A percentile compares a stretch with the other conserved stretches of the same genome.
phyloP scores from a whole-genome alignment of 495 filamentous ascomycete species.

The Lindgomyces ingoldianus region DNA sequence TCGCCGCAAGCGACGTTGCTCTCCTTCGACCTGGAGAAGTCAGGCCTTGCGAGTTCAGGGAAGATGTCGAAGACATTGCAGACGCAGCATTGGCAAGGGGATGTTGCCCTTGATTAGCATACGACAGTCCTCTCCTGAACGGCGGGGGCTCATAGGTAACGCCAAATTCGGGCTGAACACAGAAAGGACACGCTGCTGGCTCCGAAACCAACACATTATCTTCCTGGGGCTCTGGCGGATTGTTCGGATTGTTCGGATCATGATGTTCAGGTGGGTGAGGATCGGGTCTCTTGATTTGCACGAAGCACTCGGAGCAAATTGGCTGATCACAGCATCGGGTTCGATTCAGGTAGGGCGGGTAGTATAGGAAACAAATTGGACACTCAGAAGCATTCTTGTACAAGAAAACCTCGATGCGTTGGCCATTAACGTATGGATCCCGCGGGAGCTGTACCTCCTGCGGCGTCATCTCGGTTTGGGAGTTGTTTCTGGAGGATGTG shows the following conservation, averaged over 20 bases:
- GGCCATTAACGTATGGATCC: conserved; percentile 88
- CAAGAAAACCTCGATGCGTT: conserved; percentile 84
- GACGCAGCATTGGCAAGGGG: conserved; percentile 57
- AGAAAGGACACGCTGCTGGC: conserved; percentile 92
- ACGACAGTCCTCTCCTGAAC: conserved; percentile 81
- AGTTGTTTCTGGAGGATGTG: conserved; percentile 64
- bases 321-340: conserved; percentile 95
- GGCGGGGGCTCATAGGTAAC: conserved; percentile 87
- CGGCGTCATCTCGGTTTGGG: conserved; percentile 68
- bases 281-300: conserved; percentile 96
- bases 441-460: conserved; percentile 78
- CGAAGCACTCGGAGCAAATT: conserved; percentile 98
- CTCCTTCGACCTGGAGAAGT: conserved; percentile 59
- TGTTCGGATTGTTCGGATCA: conserved; percentile 53
- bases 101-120: conserved; percentile 56
- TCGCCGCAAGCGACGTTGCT: conserved; percentile 80
- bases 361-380: conserved; percentile 94
- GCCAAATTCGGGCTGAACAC: conserved; percentile 90
- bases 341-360: conserved; percentile 93
- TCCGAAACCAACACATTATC: conserved; percentile 80
- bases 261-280: conserved; percentile 93
- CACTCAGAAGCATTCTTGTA: conserved; percentile 92
- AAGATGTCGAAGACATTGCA: conserved; percentile 72
- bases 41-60: conserved; percentile 53
- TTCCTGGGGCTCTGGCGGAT: conserved; percentile 43